Percentiles rank a stretch among this genome's conserved stretches.
phyloP scores from a whole-genome alignment of 2,329 filamentous ascomycete genomes.

The Alternaria panax region DNA sequence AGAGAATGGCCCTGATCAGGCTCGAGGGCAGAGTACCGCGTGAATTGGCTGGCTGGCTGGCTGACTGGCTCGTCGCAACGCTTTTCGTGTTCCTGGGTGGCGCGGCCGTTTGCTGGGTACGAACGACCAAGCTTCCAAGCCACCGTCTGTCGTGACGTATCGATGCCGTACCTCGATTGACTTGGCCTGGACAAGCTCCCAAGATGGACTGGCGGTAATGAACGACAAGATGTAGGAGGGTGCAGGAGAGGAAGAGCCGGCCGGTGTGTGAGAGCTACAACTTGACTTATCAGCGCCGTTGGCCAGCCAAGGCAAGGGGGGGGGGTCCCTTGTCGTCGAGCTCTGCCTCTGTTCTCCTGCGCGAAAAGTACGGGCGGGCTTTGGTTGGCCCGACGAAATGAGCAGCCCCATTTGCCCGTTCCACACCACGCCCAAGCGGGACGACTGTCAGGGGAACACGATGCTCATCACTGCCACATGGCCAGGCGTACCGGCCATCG shows the following conservation, averaged over 20 bases:
- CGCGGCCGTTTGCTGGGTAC: conserved; percentile 5
- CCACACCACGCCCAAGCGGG: conserved; percentile 23
- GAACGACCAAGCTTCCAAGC: background rate
- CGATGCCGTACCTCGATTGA: background rate
- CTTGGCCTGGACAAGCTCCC: background rate
- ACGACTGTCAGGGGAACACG: conserved; percentile 19
- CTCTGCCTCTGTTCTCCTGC: conserved; percentile 10
- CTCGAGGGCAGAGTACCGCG: too few relatives aligned
- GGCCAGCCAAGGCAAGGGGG: conserved; percentile 15
- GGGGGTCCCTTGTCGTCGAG: background rate
- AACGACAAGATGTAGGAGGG: conserved; percentile 16
- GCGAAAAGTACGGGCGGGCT: conserved; percentile 12
- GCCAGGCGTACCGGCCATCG: conserved; percentile 1
- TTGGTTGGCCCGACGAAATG: conserved; percentile 36
- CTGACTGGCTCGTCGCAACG: conserved; percentile 5
- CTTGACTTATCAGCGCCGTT: conserved; percentile 11
- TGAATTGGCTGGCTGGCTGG: background rate
- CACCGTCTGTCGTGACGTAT: conserved; percentile 10
- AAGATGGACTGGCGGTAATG: conserved; percentile 3
- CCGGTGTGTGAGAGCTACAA: conserved; percentile 1
- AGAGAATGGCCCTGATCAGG: too few relatives aligned
- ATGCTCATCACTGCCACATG: conserved; percentile 14
- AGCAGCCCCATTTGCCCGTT: conserved; percentile 22
- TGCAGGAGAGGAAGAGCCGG: conserved; percentile 9
- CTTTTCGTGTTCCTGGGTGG: conserved; percentile 17